phyloP scores from a whole-genome alignment of 805 yeast species.

The Hanseniaspora clermontiae region DNA sequence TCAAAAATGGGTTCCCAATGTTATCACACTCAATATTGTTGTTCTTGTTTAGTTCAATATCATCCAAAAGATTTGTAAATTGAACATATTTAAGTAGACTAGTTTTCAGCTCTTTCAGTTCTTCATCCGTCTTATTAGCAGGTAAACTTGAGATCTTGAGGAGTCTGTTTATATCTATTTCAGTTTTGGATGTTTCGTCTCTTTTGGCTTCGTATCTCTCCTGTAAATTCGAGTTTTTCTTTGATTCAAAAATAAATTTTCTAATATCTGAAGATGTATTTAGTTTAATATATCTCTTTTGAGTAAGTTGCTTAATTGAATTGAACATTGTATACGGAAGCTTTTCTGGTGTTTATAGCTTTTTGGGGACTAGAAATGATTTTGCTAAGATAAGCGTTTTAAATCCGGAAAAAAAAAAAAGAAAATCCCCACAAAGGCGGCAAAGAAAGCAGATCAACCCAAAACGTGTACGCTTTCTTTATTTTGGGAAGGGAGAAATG shows the following conservation, averaged over 20 bases:
- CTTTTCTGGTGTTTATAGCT: not conserved
- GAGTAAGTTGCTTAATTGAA: constrained; percentile 11
- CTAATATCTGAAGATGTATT: not conserved
- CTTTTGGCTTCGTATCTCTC: not conserved
- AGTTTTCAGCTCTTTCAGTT: constrained; percentile 25
- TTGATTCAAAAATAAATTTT: not conserved
- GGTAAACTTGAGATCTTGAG: constrained; percentile 41
- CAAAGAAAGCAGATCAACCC: too few relatives aligned
- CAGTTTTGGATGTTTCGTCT: not conserved
- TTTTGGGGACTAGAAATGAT: too few relatives aligned
- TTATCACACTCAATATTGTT: constrained; percentile 8
- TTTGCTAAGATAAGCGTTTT: not conserved
- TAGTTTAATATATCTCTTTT: not conserved
- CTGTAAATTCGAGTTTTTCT: not conserved
- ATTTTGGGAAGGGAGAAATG: too few relatives aligned
- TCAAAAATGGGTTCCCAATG: constrained; percentile 9
- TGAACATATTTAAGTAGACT: constrained; percentile 37
- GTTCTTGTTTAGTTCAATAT: constrained; percentile 21
- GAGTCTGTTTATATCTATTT: constrained; percentile 23
- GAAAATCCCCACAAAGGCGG: too few relatives aligned
- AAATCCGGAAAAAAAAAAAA: not conserved
- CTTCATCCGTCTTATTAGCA: constrained; percentile 15
- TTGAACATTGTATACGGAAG: constrained; percentile 18
- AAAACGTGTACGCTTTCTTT: too few relatives aligned
- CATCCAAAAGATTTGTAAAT: constrained; percentile 38